Percentiles rank a stretch among this genome's conserved stretches.
Evolutionary conservation across 257 asterid species (phyloP).

Genomic region (Solanum sparsipilum): DNA sequence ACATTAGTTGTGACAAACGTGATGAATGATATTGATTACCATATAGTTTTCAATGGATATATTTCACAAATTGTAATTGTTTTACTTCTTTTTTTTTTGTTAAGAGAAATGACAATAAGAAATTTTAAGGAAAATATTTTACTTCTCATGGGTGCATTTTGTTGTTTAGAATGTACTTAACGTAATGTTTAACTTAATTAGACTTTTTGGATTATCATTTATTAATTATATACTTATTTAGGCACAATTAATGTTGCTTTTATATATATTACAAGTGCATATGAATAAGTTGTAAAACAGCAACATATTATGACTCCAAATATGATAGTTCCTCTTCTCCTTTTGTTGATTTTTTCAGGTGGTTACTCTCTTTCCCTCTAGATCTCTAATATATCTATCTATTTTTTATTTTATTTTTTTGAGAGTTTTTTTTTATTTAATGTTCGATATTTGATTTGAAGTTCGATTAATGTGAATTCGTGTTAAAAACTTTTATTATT

Average conservation of each 20-base stretch:
- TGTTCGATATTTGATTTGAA: no score
- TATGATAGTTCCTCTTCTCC: not conserved
- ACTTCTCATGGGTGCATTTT: not conserved
- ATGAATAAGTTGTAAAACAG: not conserved
- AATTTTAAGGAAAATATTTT: no score
- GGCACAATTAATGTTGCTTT: not conserved
- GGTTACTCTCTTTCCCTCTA: not conserved
- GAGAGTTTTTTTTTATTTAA: no score
- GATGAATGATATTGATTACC: not conserved
- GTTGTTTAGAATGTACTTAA: not conserved
- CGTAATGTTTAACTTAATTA: not conserved
- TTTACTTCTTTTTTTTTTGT: not conserved
- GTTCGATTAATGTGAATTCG: not conserved
- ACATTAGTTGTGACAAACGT: not conserved
- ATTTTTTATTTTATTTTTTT: no score
- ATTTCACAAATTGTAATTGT: not conserved
- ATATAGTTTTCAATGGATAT: not conserved
- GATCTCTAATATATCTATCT: not conserved
- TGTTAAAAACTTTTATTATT: no score
- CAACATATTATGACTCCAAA: no score
- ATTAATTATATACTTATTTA: not conserved
- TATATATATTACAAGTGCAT: not conserved
- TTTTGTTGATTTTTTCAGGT: not conserved
- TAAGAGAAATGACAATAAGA: no score
- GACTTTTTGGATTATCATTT: not conserved